phyloP scores from a whole-genome alignment of 2,329 filamentous ascomycete genomes.

The Teratosphaeriaceae sp. region DNA sequence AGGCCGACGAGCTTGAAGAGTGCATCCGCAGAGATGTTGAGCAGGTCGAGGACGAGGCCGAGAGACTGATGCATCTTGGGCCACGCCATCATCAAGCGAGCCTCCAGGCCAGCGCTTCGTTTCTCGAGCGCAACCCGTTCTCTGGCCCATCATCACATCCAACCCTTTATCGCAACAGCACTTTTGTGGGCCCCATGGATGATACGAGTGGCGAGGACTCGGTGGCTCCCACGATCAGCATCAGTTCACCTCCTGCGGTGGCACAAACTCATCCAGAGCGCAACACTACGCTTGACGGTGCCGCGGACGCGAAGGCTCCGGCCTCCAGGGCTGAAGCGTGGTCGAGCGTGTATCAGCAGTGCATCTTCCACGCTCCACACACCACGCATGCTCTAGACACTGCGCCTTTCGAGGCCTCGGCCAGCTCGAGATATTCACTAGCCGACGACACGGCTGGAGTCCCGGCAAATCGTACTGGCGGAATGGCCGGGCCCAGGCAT shows the following conservation, averaged over 20 bases:
- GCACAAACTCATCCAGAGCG: background rate
- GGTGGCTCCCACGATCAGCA: background rate
- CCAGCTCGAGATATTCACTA: too few relatives aligned
- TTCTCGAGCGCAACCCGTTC: constrained; percentile 2
- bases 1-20: constrained; percentile 12
- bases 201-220: background rate
- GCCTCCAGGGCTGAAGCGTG: constrained; percentile 14
- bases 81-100: background rate
- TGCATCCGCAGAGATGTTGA: constrained; percentile 4
- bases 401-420: too few relatives aligned
- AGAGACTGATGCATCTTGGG: constrained; percentile 2
- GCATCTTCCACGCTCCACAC: constrained; percentile 5
- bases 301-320: background rate
- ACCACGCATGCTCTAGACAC: too few relatives aligned
- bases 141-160: background rate
- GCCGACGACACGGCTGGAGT: background rate
- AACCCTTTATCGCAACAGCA: constrained; percentile 1
- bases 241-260: background rate
- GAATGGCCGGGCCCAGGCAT: background rate
- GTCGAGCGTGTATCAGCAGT: constrained; percentile 15
- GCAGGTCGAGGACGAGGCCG: constrained; percentile 7
- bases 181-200: constrained; percentile 6
- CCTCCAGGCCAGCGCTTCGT: background rate
- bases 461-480: too few relatives aligned
- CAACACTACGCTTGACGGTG: constrained; percentile 8